Evolutionary conservation across 2,329 filamentous ascomycete genomes (phyloP), one percentile per base, ranked within the genome.

Genomic region (Trichoderma atrobrunneum): DNA sequence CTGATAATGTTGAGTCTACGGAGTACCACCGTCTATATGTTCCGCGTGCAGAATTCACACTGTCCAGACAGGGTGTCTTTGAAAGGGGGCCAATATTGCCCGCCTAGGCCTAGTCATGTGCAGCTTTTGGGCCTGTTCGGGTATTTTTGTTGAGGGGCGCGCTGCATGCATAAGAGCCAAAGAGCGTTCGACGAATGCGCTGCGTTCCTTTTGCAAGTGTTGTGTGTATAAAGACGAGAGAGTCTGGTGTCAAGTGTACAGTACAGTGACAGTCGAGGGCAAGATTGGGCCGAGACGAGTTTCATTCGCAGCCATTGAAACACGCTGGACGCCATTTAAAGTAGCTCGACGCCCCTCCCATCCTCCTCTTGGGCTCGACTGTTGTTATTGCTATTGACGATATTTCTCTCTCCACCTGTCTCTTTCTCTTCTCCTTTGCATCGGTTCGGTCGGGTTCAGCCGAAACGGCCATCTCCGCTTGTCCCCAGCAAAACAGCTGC

Each of bases 81-180:
- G 64, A 57, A 66, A 54, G 63, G 21, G 51, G 63, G 48, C 32
- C 36, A 64, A 48, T 51, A 64, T 51, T 48, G 61, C 61, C 61
- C 61, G 43, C 24, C 61, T 51, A 28, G 61, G 61, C 36, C 61
- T 51, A 64, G 61, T 64, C 36, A 63, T 36, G 48, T 54, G 48
- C 48, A 21, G 43, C 43, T 21, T 28, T 43, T 30, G 36, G 39
- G 18, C 7, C 28, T n/a, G 61, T 30, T 64, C 61, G 61, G 61
- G 61, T 54, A 32, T 65, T 65, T 65, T 64, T 64, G 43, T 48
- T 48, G 43, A 48, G 43, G 18, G 43, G 43, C 18, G 43, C 43
- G 43, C 43, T 51, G 43, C 26, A 51, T 65, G 62, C 48, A 54
- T 54, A 24, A 34, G 28, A 16, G 43, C 43, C 18, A 51, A 3